Percentiles rank a stretch among this genome's conserved stretches.
phyloP scores from a whole-genome alignment of 1,284 basidiomycete species.

The Boletellus deceptivus region DNA sequence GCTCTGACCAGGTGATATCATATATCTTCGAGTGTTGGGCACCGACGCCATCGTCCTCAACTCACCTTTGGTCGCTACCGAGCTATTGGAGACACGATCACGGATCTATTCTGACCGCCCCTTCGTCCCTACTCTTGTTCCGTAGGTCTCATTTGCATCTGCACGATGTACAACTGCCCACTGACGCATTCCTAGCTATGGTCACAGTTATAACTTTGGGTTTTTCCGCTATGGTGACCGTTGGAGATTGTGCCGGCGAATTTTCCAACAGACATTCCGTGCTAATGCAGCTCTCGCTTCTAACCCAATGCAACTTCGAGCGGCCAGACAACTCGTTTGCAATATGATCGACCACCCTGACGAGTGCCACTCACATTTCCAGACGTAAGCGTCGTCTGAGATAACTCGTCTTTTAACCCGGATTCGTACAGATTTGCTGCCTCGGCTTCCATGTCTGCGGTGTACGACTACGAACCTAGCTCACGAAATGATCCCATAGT shows the following conservation, averaged over 20 bases:
- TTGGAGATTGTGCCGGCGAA: conserved; percentile 1
- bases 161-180: not conserved
- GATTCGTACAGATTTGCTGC: conserved; percentile 6
- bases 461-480: conserved; percentile 17
- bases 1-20: not conserved
- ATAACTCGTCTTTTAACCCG: not conserved
- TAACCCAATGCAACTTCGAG: not conserved
- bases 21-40: not conserved
- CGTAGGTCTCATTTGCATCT: not conserved
- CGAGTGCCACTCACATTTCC: conserved; percentile 4
- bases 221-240: conserved; percentile 6
- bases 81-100: conserved; percentile 4
- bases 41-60: not conserved
- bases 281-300: not conserved
- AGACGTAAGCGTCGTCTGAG: not conserved
- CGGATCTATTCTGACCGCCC: conserved; percentile 8
- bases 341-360: conserved; percentile 7
- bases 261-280: not conserved
- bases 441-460: conserved; percentile 11
- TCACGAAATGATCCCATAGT: conserved; percentile 12
- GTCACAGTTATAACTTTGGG: conserved; percentile 1
- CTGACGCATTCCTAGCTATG: not conserved
- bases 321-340: not conserved
- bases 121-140: not conserved
- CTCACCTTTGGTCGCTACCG: not conserved